These are phyloP conservation scores for Penicillium paxilli DNA, from an alignment of 495 filamentous ascomycete genomes.

Conservation along the genomic window DNA sequence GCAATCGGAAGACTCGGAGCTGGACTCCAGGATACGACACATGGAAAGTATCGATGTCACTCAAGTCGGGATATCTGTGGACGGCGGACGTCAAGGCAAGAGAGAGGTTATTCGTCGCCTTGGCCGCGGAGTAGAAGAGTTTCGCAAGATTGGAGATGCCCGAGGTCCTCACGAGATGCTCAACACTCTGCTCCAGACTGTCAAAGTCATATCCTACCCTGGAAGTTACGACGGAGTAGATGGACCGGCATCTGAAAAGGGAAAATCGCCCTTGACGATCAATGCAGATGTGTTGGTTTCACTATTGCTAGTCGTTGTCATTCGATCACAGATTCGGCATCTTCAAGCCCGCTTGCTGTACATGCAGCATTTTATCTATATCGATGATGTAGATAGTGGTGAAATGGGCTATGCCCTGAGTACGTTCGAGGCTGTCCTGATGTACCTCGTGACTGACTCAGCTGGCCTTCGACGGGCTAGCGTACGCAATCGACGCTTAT, in stretches of 20 bases:
- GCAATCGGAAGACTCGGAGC: slow-evolving; percentile 79
- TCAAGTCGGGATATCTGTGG: slow-evolving; percentile 85
- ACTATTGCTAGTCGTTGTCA: slow-evolving; percentile 86
- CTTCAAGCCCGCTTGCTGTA: slow-evolving; percentile 85
- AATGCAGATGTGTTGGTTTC: slow-evolving; percentile 97
- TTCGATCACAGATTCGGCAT: slow-evolving; percentile 85
- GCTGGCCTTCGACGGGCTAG: slow-evolving; percentile 81
- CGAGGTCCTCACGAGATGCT: slow-evolving; percentile 95
- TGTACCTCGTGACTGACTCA: slow-evolving; percentile 84
- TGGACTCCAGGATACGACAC: slow-evolving; percentile 85
- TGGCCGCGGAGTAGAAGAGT: slow-evolving; percentile 78
- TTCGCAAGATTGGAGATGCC: slow-evolving; percentile 80
- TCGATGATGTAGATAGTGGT: slow-evolving; percentile 94
- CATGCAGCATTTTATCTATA: slow-evolving; percentile 95
- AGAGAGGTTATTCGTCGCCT: slow-evolving; percentile 71
- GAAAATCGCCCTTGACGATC: slow-evolving; percentile 67
- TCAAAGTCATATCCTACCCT: slow-evolving; percentile 73
- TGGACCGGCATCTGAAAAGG: slow-evolving; percentile 55
- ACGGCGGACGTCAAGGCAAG: slow-evolving; percentile 69
- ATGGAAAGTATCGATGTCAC: slow-evolving; percentile 94
- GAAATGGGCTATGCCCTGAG: slow-evolving; percentile 97
- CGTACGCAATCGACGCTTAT: slow-evolving; percentile 78
- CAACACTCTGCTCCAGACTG: slow-evolving; percentile 79
- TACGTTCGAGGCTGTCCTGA: slow-evolving; percentile 92
- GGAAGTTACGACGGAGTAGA: slow-evolving; percentile 38